Evolutionary conservation across 805 yeast genomes (phyloP).

Genomic region (Lipomyces kockii): DNA sequence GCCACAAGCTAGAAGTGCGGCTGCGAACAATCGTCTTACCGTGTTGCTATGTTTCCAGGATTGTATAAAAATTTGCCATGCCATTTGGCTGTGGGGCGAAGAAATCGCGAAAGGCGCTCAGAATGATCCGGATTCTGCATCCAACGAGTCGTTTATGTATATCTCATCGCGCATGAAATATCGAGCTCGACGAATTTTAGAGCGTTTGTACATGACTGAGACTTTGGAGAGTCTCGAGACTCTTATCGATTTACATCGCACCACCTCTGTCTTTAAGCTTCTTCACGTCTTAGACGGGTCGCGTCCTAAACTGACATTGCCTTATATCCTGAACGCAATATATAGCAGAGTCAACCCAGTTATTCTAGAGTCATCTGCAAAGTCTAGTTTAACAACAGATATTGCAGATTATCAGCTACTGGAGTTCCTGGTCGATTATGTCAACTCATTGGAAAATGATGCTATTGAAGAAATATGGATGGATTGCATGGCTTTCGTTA

Average conservation of each 20-base stretch:
- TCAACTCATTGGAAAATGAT: conserved; percentile 70
- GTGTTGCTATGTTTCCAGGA: conserved; percentile 68
- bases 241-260: conserved; percentile 51
- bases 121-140: conserved; percentile 33
- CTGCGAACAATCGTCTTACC: conserved; percentile 58
- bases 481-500: conserved; percentile 61
- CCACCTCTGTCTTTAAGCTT: conserved; percentile 56
- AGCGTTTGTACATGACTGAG: conserved; percentile 66
- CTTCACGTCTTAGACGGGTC: conserved; percentile 86
- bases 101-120: conserved; percentile 31
- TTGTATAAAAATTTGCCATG: conserved; percentile 58
- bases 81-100: conserved; percentile 77
- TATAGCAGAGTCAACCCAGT: conserved; percentile 52
- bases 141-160: conserved; percentile 49
- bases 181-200: conserved; percentile 68
- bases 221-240: conserved; percentile 74
- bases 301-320: conserved; percentile 73
- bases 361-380: conserved; percentile 38
- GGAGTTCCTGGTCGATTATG: conserved; percentile 62
- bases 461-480: conserved; percentile 80
- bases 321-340: conserved; percentile 64
- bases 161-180: conserved; percentile 67
- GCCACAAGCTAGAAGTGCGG: conserved; percentile 50
- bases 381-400: conserved; percentile 55
- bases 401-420: conserved; percentile 55